Evolutionary conservation across 805 yeast species (phyloP).

Genomic region (Yamadazyma kitorensis): DNA sequence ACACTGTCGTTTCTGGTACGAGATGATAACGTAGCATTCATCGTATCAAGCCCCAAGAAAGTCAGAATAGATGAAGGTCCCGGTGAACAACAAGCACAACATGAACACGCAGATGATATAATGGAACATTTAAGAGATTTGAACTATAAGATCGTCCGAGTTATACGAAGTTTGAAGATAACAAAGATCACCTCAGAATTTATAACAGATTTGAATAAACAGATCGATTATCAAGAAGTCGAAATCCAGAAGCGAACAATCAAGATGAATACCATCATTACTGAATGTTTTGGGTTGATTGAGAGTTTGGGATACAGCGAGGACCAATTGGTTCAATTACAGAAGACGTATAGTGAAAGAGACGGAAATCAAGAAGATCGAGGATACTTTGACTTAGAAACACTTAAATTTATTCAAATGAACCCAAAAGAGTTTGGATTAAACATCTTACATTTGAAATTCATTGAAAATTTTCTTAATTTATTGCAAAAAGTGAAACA

Average conservation of each 20-base stretch:
- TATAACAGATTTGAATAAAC: constrained; percentile 19
- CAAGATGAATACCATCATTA: constrained; percentile 22
- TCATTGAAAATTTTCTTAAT: constrained; percentile 27
- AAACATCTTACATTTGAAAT: constrained; percentile 30
- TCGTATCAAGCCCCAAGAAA: constrained; percentile 30
- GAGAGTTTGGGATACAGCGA: constrained; percentile 27
- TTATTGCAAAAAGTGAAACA: constrained; percentile 31
- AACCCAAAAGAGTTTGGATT: constrained; percentile 42
- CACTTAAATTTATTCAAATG: constrained; percentile 30
- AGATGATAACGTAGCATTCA: constrained; percentile 17
- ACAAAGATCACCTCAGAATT: constrained; percentile 36
- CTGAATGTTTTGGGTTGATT: constrained; percentile 25
- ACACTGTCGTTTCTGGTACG: constrained; percentile 7
- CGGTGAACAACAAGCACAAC: background rate
- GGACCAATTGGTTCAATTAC: constrained; percentile 31
- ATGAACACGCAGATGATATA: constrained; percentile 14
- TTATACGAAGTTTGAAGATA: constrained; percentile 32
- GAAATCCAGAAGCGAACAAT: constrained; percentile 23
- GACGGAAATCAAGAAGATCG: constrained; percentile 19
- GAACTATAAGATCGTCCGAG: constrained; percentile 35
- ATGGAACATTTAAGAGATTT: constrained; percentile 31
- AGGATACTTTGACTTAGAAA: constrained; percentile 36
- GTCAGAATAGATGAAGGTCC: constrained; percentile 7
- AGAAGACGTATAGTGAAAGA: constrained; percentile 21
- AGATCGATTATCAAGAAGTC: constrained; percentile 23